Base-by-base conservation (phyloP, 345 rosid species). In the Camelina laxa region DNA sequence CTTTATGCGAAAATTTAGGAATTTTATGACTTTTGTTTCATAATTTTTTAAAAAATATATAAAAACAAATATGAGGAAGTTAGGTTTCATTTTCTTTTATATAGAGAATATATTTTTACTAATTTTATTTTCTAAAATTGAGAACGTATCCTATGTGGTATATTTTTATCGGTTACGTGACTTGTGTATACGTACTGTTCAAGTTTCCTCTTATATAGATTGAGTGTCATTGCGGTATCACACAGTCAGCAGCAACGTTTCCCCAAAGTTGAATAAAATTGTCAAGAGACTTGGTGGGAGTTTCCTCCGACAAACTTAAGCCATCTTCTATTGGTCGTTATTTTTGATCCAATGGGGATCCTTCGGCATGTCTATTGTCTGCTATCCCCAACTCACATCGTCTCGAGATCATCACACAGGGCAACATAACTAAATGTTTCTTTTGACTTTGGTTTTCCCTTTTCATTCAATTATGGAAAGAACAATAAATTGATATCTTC, bases 281-380 rank as follows among this genome's bases (percentile, higher is more conserved):
- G 55, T 19, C 55, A 55, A 55, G 65, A 64, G 57, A 51, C 50
- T 56, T 35, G 11, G 3, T 7, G 3, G 6, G 7, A 2, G 4
- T 35, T 64, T 64, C 45, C 70, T 65, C 72, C 66, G 66, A 74
- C 72, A 74, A 47, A 57, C 53, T 36, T 66, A 8, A 74, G 44
- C 66, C 48, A 74, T 66, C 38, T 63, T 55, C 6, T 21, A 72
- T 72, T 53, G 19, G 70, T 53, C 51, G 9, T 63, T 45, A 44
- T 15, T 33, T 6, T 44, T 73, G 2, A 45, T 55, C 77, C 70
- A 55, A 44, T 64, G 45, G 17, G 27, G 47, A 73, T 73, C 57
- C 16, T 47, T 65, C 4, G 42, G 13, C 49, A 57, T 48, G 65
- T 65, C 49, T 35, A 39, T 53, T 65, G 56, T 63, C 76, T 54